Base-by-base conservation (phyloP, 2,329 filamentous ascomycete genomes). In the Tolypocladium pustulatum region DNA sequence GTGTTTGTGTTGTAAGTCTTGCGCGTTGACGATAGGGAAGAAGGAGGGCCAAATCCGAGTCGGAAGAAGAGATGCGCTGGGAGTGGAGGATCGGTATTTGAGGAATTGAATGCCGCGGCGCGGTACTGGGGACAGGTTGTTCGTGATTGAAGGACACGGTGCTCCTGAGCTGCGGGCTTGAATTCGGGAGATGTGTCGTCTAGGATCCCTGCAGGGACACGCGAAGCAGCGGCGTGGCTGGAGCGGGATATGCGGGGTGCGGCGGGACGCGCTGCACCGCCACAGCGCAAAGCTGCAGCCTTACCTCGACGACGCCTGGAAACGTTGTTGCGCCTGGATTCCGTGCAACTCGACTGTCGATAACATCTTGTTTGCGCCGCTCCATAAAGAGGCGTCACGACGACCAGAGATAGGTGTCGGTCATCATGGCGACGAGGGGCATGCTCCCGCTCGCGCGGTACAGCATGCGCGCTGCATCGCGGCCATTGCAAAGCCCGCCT, bases 101-200 rank as follows among this genome's bases (percentile, higher is more conserved):
- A 30, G 37, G 38, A 34, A n/a, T 46, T 34, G n/a, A 41, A 22
- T n/a, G 30, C 49, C 17, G 27, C 41, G 15, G 46, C 27, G 25
- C 27, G 25, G 46, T n/a, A 20, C 46, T 32, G 27, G 27, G 30
- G 49, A 52, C 49, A 52, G 49, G 34, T 32, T 52, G 49, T 52
- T 52, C 20, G 49, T 34, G 30, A 52, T 52, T 12, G 4, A 34
- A 52, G 49, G 49, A 52, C 49, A 34, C 9, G 27, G 27, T 17
- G 27, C 22, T 27, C 4, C 10, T 34, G 32, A 27, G 43, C 13
- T 32, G 46, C 49, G 30, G 46, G 17, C 46, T 51, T 2, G 46
- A 52, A 53, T 69, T 68, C 59, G 67, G 68, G 68, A 70, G 68
- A 70, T 68, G 66, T 71, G 68, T 70, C 61, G 63, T 61, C 59